A percentile compares a stretch with the other conserved stretches of the same genome.
Evolutionary conservation across 352 stramenopile species (phyloP).

Genomic region (Phytophthora megakarya): DNA sequence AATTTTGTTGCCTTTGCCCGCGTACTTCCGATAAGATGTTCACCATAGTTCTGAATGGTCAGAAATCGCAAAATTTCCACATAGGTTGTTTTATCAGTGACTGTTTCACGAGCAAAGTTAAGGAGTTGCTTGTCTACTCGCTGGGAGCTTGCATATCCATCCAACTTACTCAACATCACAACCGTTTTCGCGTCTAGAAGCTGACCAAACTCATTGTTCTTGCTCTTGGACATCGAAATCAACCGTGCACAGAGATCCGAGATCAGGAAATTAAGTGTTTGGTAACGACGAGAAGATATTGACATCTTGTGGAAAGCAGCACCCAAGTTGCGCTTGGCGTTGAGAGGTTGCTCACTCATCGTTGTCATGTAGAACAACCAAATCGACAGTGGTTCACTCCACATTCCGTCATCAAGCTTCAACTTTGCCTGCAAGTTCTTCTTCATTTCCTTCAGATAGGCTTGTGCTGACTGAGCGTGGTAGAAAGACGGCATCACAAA

Average conservation of each 20-base stretch:
- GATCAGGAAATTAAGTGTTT: slow-evolving; percentile 81
- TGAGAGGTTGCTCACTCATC: slow-evolving; percentile 50
- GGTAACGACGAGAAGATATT: slow-evolving; percentile 72
- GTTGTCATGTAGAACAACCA: slow-evolving; percentile 75
- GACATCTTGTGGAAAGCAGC: slow-evolving; percentile 52
- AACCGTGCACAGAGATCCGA: slow-evolving; percentile 76
- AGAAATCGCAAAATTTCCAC: slow-evolving; percentile 68
- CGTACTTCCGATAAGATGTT: slow-evolving; percentile 63
- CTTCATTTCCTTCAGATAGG: slow-evolving; percentile 83
- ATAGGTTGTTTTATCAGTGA: slow-evolving; percentile 37
- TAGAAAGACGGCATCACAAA: slow-evolving; percentile 85
- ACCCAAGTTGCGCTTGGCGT: slow-evolving; percentile 47
- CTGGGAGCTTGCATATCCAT: slow-evolving; percentile 68
- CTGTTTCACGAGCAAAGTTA: slow-evolving; percentile 47
- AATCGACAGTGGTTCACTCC: slow-evolving; percentile 79
- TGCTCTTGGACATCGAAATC: slow-evolving; percentile 53
- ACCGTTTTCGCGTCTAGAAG: slow-evolving; percentile 49
- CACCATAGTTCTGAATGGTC: slow-evolving; percentile 77
- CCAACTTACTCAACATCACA: slow-evolving; percentile 57
- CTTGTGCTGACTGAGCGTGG: slow-evolving; percentile 60
- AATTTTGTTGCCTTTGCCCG: slow-evolving; percentile 36
- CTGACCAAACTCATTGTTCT: slow-evolving; percentile 40
- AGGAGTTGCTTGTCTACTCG: slow-evolving; percentile 54
- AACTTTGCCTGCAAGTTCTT: slow-evolving; percentile 73
- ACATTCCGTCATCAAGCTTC: slow-evolving; percentile 56